These are phyloP conservation scores for Sarocladium strictum DNA, from an alignment of 2,329 filamentous ascomycete species.

Conservation along the genomic window DNA sequence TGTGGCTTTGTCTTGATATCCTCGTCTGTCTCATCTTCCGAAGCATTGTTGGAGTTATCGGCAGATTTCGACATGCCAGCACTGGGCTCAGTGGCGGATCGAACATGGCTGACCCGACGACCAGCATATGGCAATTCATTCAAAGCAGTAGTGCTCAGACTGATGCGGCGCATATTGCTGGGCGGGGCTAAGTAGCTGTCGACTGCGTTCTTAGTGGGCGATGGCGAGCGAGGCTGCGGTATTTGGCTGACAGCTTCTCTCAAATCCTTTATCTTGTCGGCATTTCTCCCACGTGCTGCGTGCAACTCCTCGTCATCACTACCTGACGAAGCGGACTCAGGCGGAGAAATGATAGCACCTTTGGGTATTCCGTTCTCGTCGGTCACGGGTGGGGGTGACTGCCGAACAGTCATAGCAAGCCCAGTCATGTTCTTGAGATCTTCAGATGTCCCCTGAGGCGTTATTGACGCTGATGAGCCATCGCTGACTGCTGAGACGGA, in stretches of 20 bases:
- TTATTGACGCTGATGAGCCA: slow-evolving; percentile 30
- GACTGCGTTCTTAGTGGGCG: slow-evolving; percentile 40
- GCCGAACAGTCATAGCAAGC: slow-evolving; percentile 59
- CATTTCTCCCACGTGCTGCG: slow-evolving; percentile 39
- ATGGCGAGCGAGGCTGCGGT: slow-evolving; percentile 40
- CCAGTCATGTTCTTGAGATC: slow-evolving; percentile 39
- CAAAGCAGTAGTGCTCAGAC: slow-evolving; percentile 41
- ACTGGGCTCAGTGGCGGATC: slow-evolving; percentile 51
- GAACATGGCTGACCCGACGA: slow-evolving; percentile 37
- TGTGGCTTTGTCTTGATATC: slow-evolving; percentile 65
- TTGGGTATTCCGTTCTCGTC: slow-evolving; percentile 68
- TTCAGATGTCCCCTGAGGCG: slow-evolving; percentile 44
- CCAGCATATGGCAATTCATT: slow-evolving; percentile 20
- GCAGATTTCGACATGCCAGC: slow-evolving; percentile 39
- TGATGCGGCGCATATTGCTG: slow-evolving; percentile 36
- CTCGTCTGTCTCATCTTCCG: slow-evolving; percentile 60
- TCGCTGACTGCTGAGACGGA: slow-evolving; percentile 31
- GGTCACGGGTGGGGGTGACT: slow-evolving; percentile 77
- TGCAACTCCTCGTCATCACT: slow-evolving; percentile 73
- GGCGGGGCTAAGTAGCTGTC: slow-evolving; percentile 22
- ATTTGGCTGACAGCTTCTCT: slow-evolving; percentile 80
- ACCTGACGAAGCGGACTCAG: slow-evolving; percentile 74
- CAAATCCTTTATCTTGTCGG: slow-evolving; percentile 58
- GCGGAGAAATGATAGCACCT: slow-evolving; percentile 84
- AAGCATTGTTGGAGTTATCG: slow-evolving; percentile 44